A percentile compares a stretch with the other conserved stretches of the same genome.
phyloP scores from a whole-genome alignment of 805 yeast genomes.

The Hanseniaspora vineae region DNA sequence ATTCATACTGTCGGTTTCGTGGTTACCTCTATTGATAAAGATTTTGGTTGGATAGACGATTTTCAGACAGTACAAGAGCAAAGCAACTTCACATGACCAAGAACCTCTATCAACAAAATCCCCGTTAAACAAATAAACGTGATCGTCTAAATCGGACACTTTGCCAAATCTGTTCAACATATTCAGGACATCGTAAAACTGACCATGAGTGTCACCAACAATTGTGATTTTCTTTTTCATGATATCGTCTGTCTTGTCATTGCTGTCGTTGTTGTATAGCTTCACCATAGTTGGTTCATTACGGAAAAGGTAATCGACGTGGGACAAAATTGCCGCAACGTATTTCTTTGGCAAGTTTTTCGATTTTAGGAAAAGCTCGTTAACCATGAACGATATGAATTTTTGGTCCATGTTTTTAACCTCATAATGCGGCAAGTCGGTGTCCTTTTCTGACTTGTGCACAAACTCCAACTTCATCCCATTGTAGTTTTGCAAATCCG shows the following conservation, averaged over 20 bases:
- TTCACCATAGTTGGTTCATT: constrained; percentile 70
- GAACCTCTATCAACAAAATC: constrained; percentile 97
- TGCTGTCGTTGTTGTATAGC: constrained; percentile 26
- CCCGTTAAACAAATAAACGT: constrained; percentile 82
- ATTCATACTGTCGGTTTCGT: constrained; percentile 94
- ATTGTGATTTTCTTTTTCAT: constrained; percentile 46
- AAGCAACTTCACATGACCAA: constrained; percentile 95
- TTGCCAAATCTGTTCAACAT: constrained; percentile 64
- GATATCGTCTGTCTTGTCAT: constrained; percentile 4
- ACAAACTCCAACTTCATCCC: constrained; percentile 16
- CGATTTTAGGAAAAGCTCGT: constrained; percentile 56
- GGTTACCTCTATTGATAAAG: constrained; percentile 86
- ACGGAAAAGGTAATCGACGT: constrained; percentile 49
- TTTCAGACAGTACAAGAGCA: constrained; percentile 65
- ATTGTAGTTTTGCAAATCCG: constrained; percentile 18
- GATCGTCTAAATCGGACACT: constrained; percentile 36
- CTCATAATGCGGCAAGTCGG: constrained; percentile 8
- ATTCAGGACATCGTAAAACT: constrained; percentile 78
- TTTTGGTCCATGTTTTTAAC: constrained; percentile 28
- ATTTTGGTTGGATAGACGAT: constrained; percentile 57
- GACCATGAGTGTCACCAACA: constrained; percentile 98
- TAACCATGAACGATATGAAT: constrained; percentile 53
- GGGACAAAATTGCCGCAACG: constrained; percentile 68
- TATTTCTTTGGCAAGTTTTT: constrained; percentile 67
- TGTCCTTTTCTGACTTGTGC: constrained; percentile 6